phyloP scores from a whole-genome alignment of 2,329 filamentous ascomycete genomes.

The Ascochyta rabiei region DNA sequence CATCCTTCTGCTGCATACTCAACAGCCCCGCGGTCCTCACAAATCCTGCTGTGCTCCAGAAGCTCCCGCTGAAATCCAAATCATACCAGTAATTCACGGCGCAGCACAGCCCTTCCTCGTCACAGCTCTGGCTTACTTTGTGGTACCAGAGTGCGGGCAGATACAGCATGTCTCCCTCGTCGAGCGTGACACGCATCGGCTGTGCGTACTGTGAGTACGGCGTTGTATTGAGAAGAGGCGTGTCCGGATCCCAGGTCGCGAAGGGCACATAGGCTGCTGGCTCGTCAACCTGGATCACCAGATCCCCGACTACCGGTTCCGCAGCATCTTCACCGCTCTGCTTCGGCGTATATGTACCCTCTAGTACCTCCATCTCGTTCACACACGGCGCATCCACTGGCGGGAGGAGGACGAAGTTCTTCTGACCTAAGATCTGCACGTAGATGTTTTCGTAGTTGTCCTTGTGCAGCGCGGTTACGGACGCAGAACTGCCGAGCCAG shows the following conservation, averaged over 20 bases:
- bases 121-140: conserved; percentile 76
- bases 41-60: conserved; percentile 68
- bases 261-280: conserved; percentile 64
- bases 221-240: conserved; percentile 54
- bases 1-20: conserved; percentile 5
- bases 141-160: conserved; percentile 82
- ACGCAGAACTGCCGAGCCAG: conserved; percentile 76
- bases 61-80: conserved; percentile 74
- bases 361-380: conserved; percentile 64
- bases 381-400: conserved; percentile 72
- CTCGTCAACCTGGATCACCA: conserved; percentile 43
- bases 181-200: conserved; percentile 70
- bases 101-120: conserved; percentile 72
- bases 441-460: conserved; percentile 89
- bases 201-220: conserved; percentile 64
- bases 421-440: conserved; percentile 73
- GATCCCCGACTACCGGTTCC: conserved; percentile 2
- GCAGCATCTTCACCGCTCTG: conserved; percentile 21
- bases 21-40: conserved; percentile 42
- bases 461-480: conserved; percentile 75
- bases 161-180: conserved; percentile 81
- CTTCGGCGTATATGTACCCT: conserved; percentile 62
- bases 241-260: conserved; percentile 76
- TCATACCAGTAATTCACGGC: conserved; percentile 90
- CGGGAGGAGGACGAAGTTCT: conserved; percentile 78